phyloP scores from a whole-genome alignment of 2,329 filamentous ascomycete species.

The Penicillium sp. region DNA sequence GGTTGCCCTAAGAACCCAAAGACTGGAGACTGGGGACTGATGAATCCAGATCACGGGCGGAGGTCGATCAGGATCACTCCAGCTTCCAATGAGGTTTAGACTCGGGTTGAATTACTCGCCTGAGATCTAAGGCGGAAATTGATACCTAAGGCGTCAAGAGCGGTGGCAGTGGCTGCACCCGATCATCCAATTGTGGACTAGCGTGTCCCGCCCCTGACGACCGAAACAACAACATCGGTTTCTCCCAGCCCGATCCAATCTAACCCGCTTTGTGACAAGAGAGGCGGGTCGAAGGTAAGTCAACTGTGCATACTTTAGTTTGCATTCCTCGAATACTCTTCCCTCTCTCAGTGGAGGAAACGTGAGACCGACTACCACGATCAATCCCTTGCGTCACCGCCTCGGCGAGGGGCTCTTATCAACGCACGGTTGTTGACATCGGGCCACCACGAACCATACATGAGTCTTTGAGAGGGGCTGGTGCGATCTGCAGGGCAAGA shows the following conservation, averaged over 20 bases:
- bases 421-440: slow-evolving; percentile 19
- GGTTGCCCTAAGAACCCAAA: slow-evolving; percentile 8
- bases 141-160: not conserved
- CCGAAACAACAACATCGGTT: slow-evolving; percentile 25
- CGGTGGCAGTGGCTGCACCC: slow-evolving; percentile 10
- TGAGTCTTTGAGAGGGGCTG: slow-evolving; percentile 16
- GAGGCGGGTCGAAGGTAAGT: slow-evolving; percentile 11
- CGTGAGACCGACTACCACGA: slow-evolving; percentile 18
- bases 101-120: not conserved
- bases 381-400: slow-evolving; percentile 38
- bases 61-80: slow-evolving; percentile 15
- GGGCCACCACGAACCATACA: slow-evolving; percentile 17
- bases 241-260: slow-evolving; percentile 24
- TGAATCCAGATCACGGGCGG: slow-evolving; percentile 21
- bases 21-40: slow-evolving; percentile 15
- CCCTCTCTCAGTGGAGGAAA: slow-evolving; percentile 16
- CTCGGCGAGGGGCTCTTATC: slow-evolving; percentile 36
- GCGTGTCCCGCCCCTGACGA: slow-evolving; percentile 24
- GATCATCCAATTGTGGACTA: slow-evolving; percentile 8
- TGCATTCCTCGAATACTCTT: slow-evolving; percentile 3
- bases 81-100: slow-evolving; percentile 8
- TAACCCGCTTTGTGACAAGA: slow-evolving; percentile 21
- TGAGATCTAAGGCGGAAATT: not conserved
- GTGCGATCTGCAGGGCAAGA: slow-evolving; percentile 7
- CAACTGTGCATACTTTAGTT: slow-evolving; percentile 6